Conservation (phyloP, 2,329 filamentous ascomycete species). For the Exophiala lecanii-corni region DNA sequence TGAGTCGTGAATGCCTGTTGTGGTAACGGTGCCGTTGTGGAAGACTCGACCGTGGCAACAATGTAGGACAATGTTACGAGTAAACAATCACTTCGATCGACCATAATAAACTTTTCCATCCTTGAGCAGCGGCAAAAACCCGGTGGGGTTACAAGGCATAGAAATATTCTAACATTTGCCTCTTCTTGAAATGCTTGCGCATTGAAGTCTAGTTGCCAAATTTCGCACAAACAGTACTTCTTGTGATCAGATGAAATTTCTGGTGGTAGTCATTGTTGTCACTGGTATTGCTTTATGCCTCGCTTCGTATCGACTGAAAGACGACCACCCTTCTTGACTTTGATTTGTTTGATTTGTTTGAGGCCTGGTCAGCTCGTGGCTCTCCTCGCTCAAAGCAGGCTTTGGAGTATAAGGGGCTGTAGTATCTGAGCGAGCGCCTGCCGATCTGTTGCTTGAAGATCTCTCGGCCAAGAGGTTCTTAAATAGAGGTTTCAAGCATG, state of each 20-base stretch:
- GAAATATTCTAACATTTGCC: no score
- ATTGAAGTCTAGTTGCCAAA: constrained; percentile 1
- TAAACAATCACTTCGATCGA: no score
- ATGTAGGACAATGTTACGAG: no score
- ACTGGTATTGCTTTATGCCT: constrained; percentile 11
- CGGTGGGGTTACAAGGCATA: no score
- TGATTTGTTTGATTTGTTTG: neutral
- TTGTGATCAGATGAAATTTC: constrained; percentile 21
- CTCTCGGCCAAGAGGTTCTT: constrained; percentile 38
- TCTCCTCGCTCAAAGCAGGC: constrained; percentile 11
- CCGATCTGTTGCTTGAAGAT: constrained; percentile 11
- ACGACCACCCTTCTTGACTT: constrained; percentile 13
- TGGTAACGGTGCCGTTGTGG: no score
- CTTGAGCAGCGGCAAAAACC: no score
- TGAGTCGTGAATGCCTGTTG: no score
- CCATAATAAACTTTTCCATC: no score
- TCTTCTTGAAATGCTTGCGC: no score
- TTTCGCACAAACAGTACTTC: neutral
- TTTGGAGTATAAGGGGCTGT: constrained; percentile 10
- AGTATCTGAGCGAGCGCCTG: constrained; percentile 1
- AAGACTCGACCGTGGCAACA: no score
- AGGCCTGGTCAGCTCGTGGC: constrained; percentile 20
- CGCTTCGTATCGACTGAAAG: constrained; percentile 11
- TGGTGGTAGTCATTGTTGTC: constrained; percentile 9
- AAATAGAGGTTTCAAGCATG: constrained; percentile 40